A percentile compares a stretch with the other conserved stretches of the same genome.
phyloP scores from a whole-genome alignment of 345 rosid genomes.

The Reutealis trisperma region DNA sequence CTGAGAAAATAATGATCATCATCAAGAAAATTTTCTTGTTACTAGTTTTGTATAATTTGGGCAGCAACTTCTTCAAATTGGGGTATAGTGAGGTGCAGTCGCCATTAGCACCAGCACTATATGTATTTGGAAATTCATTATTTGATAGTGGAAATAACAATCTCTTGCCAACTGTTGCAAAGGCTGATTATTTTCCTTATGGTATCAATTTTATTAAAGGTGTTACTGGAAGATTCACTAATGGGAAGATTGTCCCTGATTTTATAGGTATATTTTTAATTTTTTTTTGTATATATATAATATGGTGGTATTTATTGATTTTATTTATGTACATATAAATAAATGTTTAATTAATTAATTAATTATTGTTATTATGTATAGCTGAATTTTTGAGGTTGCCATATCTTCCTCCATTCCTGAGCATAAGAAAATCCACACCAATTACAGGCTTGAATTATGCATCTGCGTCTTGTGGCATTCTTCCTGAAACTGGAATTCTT shows the following conservation, averaged over 20 bases:
- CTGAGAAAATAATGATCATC: no score
- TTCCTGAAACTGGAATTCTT: conserved; percentile 36
- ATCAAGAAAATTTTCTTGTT: not conserved
- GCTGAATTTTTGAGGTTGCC: conserved; percentile 53
- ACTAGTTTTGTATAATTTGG: not conserved
- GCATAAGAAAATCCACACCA: not conserved
- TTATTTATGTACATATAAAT: no score
- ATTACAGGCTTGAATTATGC: conserved; percentile 51
- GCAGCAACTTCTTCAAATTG: no score
- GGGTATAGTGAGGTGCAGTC: not conserved
- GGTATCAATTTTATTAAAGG: no score
- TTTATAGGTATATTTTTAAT: conserved; percentile 33
- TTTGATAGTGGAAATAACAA: conserved; percentile 59
- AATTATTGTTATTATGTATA: conserved; percentile 5
- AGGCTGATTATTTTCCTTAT: conserved; percentile 41
- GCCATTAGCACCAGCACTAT: conserved; percentile 40
- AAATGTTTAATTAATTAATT: no score
- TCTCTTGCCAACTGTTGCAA: conserved; percentile 36
- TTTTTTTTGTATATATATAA: not conserved
- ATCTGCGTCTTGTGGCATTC: conserved; percentile 50
- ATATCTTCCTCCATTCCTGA: conserved; percentile 41
- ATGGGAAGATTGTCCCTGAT: conserved; percentile 33
- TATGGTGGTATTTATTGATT: no score
- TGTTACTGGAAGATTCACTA: no score
- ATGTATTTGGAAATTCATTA: conserved; percentile 51